phyloP scores from a whole-genome alignment of 148 eudicot species.

The Tetragonia tetragonoides region DNA sequence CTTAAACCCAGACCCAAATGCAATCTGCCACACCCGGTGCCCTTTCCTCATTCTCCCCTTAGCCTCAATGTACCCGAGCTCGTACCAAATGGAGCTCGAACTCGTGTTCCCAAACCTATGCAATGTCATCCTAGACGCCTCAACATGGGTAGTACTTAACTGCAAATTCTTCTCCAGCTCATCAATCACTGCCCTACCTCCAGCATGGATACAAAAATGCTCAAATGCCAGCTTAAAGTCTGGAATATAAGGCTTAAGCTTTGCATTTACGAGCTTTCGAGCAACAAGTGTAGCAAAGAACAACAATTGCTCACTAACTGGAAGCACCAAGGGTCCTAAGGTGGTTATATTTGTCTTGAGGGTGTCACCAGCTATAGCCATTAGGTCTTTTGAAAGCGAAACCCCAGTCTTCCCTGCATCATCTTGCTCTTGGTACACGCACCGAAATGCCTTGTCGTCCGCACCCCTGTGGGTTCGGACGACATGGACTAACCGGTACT shows the following conservation, averaged over 20 bases:
- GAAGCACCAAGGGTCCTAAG: conserved; percentile 47
- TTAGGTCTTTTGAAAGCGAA: conserved; percentile 46
- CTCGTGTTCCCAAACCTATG: conserved; percentile 62
- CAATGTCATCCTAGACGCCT: conserved; percentile 61
- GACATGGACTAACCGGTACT: conserved; percentile 53
- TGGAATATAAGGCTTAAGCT: conserved; percentile 50
- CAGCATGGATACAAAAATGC: conserved; percentile 63
- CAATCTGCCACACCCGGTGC: conserved; percentile 56
- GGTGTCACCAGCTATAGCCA: conserved; percentile 57
- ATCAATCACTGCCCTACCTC: conserved; percentile 59
- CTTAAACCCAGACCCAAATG: conserved; percentile 63
- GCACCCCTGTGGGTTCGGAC: conserved; percentile 59
- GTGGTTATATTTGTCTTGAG: conserved; percentile 52
- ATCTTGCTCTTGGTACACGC: conserved; percentile 61
- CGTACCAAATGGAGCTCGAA: conserved; percentile 67
- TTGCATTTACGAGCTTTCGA: conserved; percentile 32
- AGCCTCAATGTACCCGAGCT: conserved; percentile 55
- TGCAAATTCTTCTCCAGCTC: conserved; percentile 57
- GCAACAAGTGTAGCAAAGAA: conserved; percentile 38
- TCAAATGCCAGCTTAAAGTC: conserved; percentile 59
- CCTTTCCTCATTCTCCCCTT: conserved; percentile 58
- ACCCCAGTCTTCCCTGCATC: conserved; percentile 42
- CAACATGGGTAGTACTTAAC: conserved; percentile 39
- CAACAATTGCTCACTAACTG: conserved; percentile 51
- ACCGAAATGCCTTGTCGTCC: conserved; percentile 44